Evolutionary conservation across 2,329 filamentous ascomycete genomes (phyloP).

Genomic region (Fonsecaea pedrosoi): DNA sequence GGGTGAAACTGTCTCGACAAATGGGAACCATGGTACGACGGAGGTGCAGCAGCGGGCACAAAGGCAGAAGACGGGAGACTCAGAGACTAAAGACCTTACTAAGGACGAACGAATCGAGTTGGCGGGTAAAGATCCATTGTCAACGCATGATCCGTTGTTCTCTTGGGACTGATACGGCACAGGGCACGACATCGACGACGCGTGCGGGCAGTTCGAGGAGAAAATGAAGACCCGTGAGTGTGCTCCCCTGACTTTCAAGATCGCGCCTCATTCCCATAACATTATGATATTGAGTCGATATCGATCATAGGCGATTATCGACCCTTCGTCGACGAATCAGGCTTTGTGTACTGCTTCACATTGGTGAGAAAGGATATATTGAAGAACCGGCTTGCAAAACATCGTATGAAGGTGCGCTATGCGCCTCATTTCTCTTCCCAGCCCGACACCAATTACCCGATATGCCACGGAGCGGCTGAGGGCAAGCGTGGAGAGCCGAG

Average conservation of each 20-base stretch:
- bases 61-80: not conserved
- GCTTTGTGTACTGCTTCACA: conserved; percentile 69
- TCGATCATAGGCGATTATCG: conserved; percentile 62
- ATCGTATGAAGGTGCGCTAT: conserved; percentile 63
- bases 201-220: conserved; percentile 34
- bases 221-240: conserved; percentile 39
- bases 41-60: not conserved
- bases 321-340: conserved; percentile 67
- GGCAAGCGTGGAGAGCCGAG: conserved; percentile 1
- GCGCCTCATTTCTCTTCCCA: conserved; percentile 23
- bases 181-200: conserved; percentile 38
- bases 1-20: not conserved
- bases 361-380: conserved; percentile 61
- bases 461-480: conserved; percentile 12
- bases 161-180: conserved; percentile 21
- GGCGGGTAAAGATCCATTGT: conserved; percentile 20
- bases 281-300: conserved; percentile 10
- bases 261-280: not conserved
- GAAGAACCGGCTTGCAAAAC: conserved; percentile 63
- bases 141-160: not conserved
- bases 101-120: conserved; percentile 25
- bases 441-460: conserved; percentile 14
- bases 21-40: not conserved
- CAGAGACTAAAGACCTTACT: not conserved
- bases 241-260: not conserved